These are phyloP conservation scores for Trametes cubensis DNA, from an alignment of 768 basidiomycete genomes.

Conservation along the genomic window DNA sequence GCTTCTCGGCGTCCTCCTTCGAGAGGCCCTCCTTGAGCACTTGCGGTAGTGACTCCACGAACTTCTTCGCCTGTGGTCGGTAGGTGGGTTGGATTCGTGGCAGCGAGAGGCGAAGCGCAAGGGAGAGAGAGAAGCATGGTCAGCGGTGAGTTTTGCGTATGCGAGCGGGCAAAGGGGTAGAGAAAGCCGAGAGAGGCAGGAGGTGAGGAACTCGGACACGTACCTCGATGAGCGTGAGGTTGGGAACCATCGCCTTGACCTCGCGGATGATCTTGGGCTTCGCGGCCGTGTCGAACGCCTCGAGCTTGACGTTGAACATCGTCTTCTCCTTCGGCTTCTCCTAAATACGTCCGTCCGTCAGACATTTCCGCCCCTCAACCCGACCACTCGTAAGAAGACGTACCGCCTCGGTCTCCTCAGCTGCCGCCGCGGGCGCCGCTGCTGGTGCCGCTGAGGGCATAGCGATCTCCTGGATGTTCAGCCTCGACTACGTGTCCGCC, in stretches of 20 bases:
- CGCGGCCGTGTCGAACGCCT: constrained; percentile 87
- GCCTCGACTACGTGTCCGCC: constrained; percentile 58
- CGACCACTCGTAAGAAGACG: constrained; percentile 27
- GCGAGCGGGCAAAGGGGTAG: not conserved
- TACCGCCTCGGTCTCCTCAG: constrained; percentile 64
- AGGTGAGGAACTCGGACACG: constrained; percentile 36
- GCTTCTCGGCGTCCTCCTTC: constrained; percentile 98
- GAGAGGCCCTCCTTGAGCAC: constrained; percentile 90
- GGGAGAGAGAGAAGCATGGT: too few species aligned
- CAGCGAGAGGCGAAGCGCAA: too few species aligned
- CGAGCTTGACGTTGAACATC: constrained; percentile 91
- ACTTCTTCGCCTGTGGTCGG: constrained; percentile 88
- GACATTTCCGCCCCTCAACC: not conserved
- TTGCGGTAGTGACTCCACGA: constrained; percentile 94
- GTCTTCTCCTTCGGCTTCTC: constrained; percentile 99
- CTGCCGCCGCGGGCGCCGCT: constrained; percentile 55
- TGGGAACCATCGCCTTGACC: constrained; percentile 94
- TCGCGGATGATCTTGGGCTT: constrained; percentile 98
- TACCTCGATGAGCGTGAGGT: constrained; percentile 96
- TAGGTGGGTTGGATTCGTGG: too few species aligned
- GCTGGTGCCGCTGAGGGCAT: constrained; percentile 78
- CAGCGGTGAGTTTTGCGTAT: too few species aligned
- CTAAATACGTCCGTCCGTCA: constrained; percentile 38
- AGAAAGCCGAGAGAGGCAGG: not conserved
- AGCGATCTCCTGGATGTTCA: constrained; percentile 98